phyloP scores from a whole-genome alignment of 2,329 filamentous ascomycete genomes.

The Atkinsonella hypoxylon region DNA sequence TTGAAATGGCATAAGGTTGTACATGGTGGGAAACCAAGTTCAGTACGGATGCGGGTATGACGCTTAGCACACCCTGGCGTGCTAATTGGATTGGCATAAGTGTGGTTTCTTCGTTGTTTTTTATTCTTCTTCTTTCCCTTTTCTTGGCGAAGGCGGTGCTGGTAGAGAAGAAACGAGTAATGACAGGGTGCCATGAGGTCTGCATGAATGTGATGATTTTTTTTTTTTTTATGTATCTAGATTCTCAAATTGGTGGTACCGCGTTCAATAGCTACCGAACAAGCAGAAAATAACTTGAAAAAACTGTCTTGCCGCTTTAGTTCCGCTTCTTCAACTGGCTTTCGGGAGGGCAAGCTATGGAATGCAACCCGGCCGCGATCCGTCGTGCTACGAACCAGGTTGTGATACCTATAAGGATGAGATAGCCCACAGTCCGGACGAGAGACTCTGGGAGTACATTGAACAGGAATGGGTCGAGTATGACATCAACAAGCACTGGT shows the following conservation, averaged over 20 bases:
- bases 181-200: conserved; percentile 1
- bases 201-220: conserved; percentile 1
- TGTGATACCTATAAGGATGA: conserved; percentile 45
- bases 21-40: neutral
- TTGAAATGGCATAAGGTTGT: too few relatives aligned
- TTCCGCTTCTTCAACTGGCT: conserved; percentile 27
- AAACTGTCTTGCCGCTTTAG: conserved; percentile 5
- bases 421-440: conserved; percentile 57
- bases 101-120: neutral
- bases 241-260: neutral
- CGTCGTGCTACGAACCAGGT: conserved; percentile 32
- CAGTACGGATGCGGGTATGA: neutral
- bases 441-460: conserved; percentile 74
- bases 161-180: conserved; percentile 6
- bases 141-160: neutral
- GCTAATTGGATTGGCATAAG: neutral
- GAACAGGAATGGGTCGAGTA: conserved; percentile 75
- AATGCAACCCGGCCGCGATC: conserved; percentile 16
- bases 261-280: neutral
- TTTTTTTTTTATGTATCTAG: conserved; percentile 6
- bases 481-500: conserved; percentile 64
- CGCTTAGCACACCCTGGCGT: neutral
- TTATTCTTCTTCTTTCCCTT: neutral
- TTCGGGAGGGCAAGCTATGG: conserved; percentile 14
- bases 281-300: neutral